These are phyloP conservation scores for Calocybe cyanea DNA, from an alignment of 768 basidiomycete species.

Conservation along the genomic window DNA sequence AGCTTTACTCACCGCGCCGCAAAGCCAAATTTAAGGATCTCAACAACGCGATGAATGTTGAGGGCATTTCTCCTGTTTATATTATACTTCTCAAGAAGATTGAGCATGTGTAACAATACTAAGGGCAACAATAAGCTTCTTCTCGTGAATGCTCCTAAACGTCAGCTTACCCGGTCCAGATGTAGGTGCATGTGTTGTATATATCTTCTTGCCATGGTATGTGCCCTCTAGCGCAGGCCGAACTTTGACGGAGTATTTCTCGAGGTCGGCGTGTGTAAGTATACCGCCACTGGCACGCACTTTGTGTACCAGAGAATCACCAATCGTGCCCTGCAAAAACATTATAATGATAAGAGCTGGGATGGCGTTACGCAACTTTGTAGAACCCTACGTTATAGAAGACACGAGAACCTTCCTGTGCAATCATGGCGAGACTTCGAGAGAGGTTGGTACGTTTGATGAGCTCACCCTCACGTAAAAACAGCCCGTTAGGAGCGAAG, in stretches of 20 bases:
- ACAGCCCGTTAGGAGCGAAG: conserved; percentile 73
- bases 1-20: conserved; percentile 35
- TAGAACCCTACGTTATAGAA: conserved; percentile 66
- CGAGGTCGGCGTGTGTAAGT: conserved; percentile 70
- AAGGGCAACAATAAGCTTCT: background rate
- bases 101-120: conserved; percentile 91
- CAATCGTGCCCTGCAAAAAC: conserved; percentile 64
- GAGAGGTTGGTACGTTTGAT: conserved; percentile 75
- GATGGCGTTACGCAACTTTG: no score
- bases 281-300: conserved; percentile 74
- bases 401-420: conserved; percentile 69
- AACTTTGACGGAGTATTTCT: conserved; percentile 64
- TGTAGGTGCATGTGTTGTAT: conserved; percentile 81
- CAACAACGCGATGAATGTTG: conserved; percentile 77
- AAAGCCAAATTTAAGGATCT: conserved; percentile 76
- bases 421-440: conserved; percentile 69
- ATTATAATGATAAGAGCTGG: no score
- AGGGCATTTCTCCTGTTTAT: conserved; percentile 51
- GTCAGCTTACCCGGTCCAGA: conserved; percentile 61
- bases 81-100: conserved; percentile 76
- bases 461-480: conserved; percentile 71
- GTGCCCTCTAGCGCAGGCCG: conserved; percentile 72
- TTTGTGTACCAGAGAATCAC: conserved; percentile 73
- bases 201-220: conserved; percentile 75
- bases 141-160: background rate